Conservation (phyloP, 805 yeast species). For the Lachancea thermotolerans region DNA sequence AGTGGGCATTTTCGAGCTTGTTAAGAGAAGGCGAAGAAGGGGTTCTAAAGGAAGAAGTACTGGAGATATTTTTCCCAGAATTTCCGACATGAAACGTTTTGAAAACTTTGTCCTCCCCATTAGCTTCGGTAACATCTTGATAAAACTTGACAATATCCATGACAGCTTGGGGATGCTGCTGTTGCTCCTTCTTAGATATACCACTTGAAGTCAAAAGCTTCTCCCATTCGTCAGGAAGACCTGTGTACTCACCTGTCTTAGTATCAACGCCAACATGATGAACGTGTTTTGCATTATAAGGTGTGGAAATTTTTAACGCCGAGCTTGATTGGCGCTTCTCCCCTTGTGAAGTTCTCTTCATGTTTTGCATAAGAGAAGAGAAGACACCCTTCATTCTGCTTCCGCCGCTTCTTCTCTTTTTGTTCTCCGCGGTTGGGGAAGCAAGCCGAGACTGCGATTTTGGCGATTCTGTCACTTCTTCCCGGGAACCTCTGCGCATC, state of each 20-base stretch:
- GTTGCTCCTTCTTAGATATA: slow-evolving; percentile 80
- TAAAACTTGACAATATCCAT: slow-evolving; percentile 86
- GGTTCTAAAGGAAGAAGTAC: slow-evolving; percentile 32
- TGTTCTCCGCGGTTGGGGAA: slow-evolving; percentile 6
- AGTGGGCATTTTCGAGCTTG: slow-evolving; percentile 10
- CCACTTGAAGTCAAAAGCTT: slow-evolving; percentile 76
- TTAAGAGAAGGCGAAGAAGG: slow-evolving; percentile 21
- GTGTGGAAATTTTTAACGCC: slow-evolving; percentile 67
- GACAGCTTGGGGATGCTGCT: slow-evolving; percentile 89
- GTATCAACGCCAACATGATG: slow-evolving; percentile 91
- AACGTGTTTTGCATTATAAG: slow-evolving; percentile 83
- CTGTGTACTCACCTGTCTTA: slow-evolving; percentile 79
- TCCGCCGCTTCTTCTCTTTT: slow-evolving; percentile 39
- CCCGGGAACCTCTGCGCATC: slow-evolving; percentile 2
- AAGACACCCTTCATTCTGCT: slow-evolving; percentile 52
- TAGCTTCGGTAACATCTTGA: slow-evolving; percentile 46
- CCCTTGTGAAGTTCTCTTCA: slow-evolving; percentile 24
- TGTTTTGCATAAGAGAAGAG: slow-evolving; percentile 37
- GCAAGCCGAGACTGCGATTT: slow-evolving; percentile 7
- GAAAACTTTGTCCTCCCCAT: slow-evolving; percentile 36
- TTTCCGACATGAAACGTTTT: slow-evolving; percentile 32
- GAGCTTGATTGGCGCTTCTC: slow-evolving; percentile 36
- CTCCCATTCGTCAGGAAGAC: slow-evolving; percentile 92
- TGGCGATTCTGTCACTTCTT: slow-evolving; percentile 3
- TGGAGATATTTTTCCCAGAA: slow-evolving; percentile 20